phyloP scores from a whole-genome alignment of 139 green algal species.

The Chlamydomonas applanata region DNA sequence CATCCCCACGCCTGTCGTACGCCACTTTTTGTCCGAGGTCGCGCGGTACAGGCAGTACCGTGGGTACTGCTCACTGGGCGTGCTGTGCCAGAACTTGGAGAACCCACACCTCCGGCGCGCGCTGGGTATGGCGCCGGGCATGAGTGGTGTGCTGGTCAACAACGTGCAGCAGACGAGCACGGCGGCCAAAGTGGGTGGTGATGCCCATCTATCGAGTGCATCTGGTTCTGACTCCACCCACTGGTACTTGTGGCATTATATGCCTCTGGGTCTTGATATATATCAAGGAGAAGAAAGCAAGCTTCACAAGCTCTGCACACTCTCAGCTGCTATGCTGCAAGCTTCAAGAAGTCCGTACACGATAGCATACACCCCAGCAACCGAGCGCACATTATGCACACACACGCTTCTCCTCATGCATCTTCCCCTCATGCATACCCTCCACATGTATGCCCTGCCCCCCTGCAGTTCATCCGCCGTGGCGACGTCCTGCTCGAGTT shows the following conservation, averaged over 20 bases:
- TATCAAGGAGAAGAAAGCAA: no score
- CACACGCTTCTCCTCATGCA: not conserved
- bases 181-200: conserved; percentile 30
- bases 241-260: no score
- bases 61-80: conserved; percentile 64
- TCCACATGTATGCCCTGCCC: not conserved
- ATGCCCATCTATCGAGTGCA: no score
- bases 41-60: conserved; percentile 31
- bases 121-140: conserved; percentile 50
- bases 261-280: no score
- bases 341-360: no score
- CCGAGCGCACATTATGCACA: not conserved
- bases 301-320: no score
- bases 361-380: no score
- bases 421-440: not conserved
- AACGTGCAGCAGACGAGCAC: conserved; percentile 52
- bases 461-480: conserved; percentile 40
- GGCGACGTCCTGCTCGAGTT: conserved; percentile 75
- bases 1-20: conserved; percentile 47
- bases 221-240: no score
- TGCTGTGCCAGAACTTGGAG: conserved; percentile 72
- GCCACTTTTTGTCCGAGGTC: conserved; percentile 49
- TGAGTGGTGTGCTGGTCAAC: conserved; percentile 71
- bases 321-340: no score
- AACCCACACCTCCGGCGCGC: conserved; percentile 60